phyloP scores from a whole-genome alignment of 2,329 filamentous ascomycete species.

The Cercospora janseana region DNA sequence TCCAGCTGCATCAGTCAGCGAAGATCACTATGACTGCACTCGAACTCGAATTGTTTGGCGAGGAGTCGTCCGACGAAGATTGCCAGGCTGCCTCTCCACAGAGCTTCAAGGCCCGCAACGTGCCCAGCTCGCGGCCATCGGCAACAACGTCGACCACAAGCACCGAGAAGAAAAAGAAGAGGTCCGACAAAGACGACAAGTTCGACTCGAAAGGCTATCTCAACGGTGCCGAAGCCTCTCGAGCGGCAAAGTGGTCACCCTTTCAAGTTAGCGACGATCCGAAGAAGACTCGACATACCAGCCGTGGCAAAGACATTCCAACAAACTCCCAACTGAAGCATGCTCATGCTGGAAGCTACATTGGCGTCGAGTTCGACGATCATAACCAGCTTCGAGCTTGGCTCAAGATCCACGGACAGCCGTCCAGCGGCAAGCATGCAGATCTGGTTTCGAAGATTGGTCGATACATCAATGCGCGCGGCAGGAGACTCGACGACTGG shows the following conservation, averaged over 20 bases:
- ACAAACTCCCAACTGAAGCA: neutral
- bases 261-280: constrained; percentile 1
- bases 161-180: neutral
- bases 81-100: neutral
- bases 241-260: neutral
- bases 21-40: neutral
- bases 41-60: constrained; percentile 5
- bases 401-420: constrained; percentile 2
- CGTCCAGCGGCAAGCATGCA: neutral
- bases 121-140: neutral
- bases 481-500: neutral
- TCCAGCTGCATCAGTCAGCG: no score
- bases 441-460: neutral
- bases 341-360: neutral
- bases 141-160: neutral
- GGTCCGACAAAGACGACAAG: neutral
- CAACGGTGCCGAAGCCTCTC: no score
- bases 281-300: neutral
- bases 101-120: neutral
- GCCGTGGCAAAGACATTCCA: neutral
- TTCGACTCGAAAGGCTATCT: neutral
- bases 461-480: neutral
- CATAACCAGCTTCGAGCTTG: constrained; percentile 2
- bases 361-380: neutral
- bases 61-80: neutral